Conservation (phyloP, 768 basidiomycete genomes). For the Amanita jacksonii region DNA sequence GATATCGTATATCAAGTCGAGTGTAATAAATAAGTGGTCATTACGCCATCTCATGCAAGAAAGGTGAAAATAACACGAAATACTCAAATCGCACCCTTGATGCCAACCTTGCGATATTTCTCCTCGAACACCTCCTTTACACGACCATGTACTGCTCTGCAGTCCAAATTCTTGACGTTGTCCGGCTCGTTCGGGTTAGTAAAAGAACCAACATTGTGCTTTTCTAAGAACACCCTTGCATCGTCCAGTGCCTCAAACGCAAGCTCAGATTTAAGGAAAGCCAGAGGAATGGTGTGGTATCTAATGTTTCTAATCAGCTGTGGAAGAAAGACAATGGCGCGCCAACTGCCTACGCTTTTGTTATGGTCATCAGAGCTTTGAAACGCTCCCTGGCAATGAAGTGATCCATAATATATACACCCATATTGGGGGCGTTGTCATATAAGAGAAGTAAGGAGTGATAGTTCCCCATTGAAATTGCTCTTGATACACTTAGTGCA, state of each 20-base stretch:
- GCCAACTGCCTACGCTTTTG: constrained; percentile 70
- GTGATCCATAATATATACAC: constrained; percentile 98
- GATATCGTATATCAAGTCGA: not conserved
- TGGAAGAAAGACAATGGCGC: constrained; percentile 6
- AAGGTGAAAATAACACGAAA: constrained; percentile 48
- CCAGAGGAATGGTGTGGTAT: constrained; percentile 70
- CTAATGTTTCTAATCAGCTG: constrained; percentile 30
- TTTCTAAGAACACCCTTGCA: constrained; percentile 57
- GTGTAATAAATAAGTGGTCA: no score
- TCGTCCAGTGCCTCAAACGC: constrained; percentile 66
- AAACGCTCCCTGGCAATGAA: constrained; percentile 89
- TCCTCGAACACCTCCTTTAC: constrained; percentile 63
- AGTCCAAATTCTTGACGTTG: constrained; percentile 58
- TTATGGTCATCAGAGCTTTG: constrained; percentile 79
- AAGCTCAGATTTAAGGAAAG: constrained; percentile 73
- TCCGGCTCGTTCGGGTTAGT: constrained; percentile 55
- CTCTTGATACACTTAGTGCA: constrained; percentile 82
- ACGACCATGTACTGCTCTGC: constrained; percentile 46
- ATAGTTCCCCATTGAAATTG: constrained; percentile 89
- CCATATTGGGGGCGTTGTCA: constrained; percentile 86
- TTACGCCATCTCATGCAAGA: constrained; percentile 14
- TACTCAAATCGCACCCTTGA: constrained; percentile 81
- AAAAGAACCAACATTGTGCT: constrained; percentile 61
- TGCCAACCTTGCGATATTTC: constrained; percentile 79
- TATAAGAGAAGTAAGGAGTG: constrained; percentile 85